Evolutionary conservation across 306 rosid species (phyloP), one percentile per base, ranked within the genome.

Genomic region (Quercus parvula): DNA sequence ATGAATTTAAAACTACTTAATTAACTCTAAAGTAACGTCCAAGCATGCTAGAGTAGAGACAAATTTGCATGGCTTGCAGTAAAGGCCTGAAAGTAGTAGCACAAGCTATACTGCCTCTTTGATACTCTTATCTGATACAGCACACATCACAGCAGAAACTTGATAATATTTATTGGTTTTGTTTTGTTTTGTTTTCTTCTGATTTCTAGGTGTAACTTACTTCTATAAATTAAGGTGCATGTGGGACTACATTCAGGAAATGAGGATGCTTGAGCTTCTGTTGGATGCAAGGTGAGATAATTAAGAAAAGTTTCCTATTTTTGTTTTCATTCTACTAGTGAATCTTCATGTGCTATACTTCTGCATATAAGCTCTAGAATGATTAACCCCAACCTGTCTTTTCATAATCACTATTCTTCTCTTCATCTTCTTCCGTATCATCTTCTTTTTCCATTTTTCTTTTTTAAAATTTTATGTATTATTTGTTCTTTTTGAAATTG

Each of bases 21-120:
- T 77, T 72, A 77, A 81, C 79, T 78, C 75, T 77, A 67, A 78
- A 82, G 79, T 73, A 75, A 52, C 78, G 82, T 80, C 85, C 81
- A 82, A 84, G 80, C 33, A 18, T 51, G 46, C 70, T 25, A 71
- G 33, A 73, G 82, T 61, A 62, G 49, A 73, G 84, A 83, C 82
- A 83, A 69, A 66, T 81, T 73, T 82, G 79, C 86, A 64, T 81
- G 82, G 59, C 76, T 73, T 77, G 80, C 57, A 70, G 83, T 76
- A 56, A 18, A 66, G 80, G 63, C 27, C 75, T 78, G 70, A 55
- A 49, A 58, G 77, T 75, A 75, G 76, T 69, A 56, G 25, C 54
- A n/a, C 19, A 52, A 52, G 25, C 38, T 28, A 14, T 55, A 31
- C 28, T 55, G 56, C 38, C 68, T 18, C 56, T 66, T 66, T 66